Percentiles rank a stretch among this genome's conserved stretches.
Conservation (phyloP, 768 basidiomycete species). For the Pulveroboletus ravenelii region DNA sequence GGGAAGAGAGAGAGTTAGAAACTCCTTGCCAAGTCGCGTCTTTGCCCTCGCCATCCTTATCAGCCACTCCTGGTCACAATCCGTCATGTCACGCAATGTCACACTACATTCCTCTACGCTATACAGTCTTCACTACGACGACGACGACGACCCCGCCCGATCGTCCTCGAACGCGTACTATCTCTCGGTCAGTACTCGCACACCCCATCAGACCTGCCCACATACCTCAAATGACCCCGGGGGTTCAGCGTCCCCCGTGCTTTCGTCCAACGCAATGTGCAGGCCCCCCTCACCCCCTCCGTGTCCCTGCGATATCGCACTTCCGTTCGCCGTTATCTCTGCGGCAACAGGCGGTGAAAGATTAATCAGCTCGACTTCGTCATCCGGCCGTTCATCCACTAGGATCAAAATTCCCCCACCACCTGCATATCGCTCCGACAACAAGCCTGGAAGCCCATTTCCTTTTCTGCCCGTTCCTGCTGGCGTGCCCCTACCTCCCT, state of each 20-base stretch:
- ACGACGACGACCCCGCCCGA: not conserved
- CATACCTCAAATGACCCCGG: constrained; percentile 84
- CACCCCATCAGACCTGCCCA: not conserved
- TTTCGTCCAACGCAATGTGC: constrained; percentile 69
- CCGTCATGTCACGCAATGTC: constrained; percentile 16
- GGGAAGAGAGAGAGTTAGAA: constrained; percentile 1
- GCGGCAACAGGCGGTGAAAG: constrained; percentile 39
- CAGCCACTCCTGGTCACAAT: constrained; percentile 21
- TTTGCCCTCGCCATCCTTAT: constrained; percentile 2
- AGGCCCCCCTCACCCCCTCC: constrained; percentile 27
- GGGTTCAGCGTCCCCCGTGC: constrained; percentile 64
- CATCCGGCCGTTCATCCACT: constrained; percentile 64
- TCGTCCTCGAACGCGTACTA: constrained; percentile 60
- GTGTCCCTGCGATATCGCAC: constrained; percentile 28
- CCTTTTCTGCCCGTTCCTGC: constrained; percentile 28
- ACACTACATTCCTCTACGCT: not conserved
- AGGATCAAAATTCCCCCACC: constrained; percentile 89
- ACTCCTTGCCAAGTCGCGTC: constrained; percentile 4
- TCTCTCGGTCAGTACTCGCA: constrained; percentile 17
- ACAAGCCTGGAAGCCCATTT: constrained; percentile 29
- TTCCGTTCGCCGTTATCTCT: constrained; percentile 20
- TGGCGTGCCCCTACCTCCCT: constrained; percentile 31
- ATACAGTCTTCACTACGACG: not conserved
- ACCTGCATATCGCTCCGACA: constrained; percentile 62
- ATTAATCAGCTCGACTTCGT: constrained; percentile 71